Evolutionary conservation across 805 yeast species (phyloP), one percentile per base, ranked within the genome.

Genomic region (Wickerhamiella hasegawae): DNA sequence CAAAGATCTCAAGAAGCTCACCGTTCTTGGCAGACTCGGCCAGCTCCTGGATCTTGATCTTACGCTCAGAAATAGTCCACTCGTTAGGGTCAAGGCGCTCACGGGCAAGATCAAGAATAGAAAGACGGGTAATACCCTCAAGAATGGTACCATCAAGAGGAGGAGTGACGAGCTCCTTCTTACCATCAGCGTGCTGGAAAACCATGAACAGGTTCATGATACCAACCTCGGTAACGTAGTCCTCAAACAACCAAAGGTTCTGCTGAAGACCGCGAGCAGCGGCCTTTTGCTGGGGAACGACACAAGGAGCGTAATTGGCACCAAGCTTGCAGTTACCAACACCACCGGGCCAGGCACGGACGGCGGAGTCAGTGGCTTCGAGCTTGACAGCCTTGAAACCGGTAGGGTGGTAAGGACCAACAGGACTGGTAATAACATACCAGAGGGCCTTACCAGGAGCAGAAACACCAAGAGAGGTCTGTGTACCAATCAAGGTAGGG

Each of bases 301-400:
- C 73, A 58, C 95, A 81, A 43, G 97, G 96, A 31, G 96, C 98
- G 55, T 87, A 87, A 67, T 87, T 87, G 42, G 94, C 96, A 59
- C 98, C 98, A 51, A 87, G 72, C 62, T 87, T 87, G 60, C 73
- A 77, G 71, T 87, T 79, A 61, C 98, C 98, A 49, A 75, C 84
- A 59, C 97, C 98, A 52, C 94, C 94, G 54, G 97, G 97, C 97
- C 97, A 87, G 21, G 98, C 97, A 65, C 98, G 80, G 23, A 85
- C 85, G 34, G 94, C 94, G 49, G 81, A 75, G 55, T 83, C 94
- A 24, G 95, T 85, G 46, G 97, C 96, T 63, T 87, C 95, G 45
- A 90, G 69, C 42, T 72, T 68, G 36, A 90, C 94, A 28, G 97
- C 95, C 62, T 85, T 84, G 73, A 87, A 87, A 15, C 97, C 96